Evolutionary conservation across 495 filamentous ascomycete genomes (phyloP), one percentile per base, ranked within the genome.

Genomic region (Xylaria bambusicola): DNA sequence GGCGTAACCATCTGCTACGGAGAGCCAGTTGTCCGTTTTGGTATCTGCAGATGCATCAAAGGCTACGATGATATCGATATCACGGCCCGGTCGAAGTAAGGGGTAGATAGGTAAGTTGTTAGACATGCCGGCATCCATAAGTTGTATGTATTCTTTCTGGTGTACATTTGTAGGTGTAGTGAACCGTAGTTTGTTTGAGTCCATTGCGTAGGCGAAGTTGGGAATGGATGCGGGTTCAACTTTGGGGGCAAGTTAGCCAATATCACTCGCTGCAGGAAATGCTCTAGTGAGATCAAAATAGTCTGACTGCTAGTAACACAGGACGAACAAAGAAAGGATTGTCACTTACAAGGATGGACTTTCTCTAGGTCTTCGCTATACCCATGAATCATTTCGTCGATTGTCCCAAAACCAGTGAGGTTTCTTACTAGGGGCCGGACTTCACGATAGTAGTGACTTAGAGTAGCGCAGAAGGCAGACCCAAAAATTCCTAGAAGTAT

Each of bases 111-210:
- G 93, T 3, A 98, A 80, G 64, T 98, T 98, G 70, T 98, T 98
- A 51, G 88, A 92, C 93, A 98, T 98, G 12, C 94, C 94, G 6
- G 94, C 91, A 74, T 98, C 94, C 89, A 96, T 97, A 4, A 97
- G 83, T 63, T 94, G 87, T 23, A 98, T 78, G 63, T 91, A 86
- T 33, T 86, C 75, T 18, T 77, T 80, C 47, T 82, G 76, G 65
- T 88, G 85, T 40, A 96, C 85, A 24, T 83, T 89, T 46, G 87
- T 82, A 0, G 94, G 92, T 45, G 86, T 87, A 2, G 86, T 90
- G 0, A 80, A 67, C 0, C 92, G 90, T 31, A 98, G 77, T 56
- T 81, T 79, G 52, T 82, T 83, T 13, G 57, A 41, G 62, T 88
- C 82, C 84, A 98, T 88, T 6, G 90, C 91, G 58, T 88, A 82